Evolutionary conservation across 2,329 filamentous ascomycete species (phyloP), one percentile per base, ranked within the genome.

Genomic region (Lecanosticta acicola): DNA sequence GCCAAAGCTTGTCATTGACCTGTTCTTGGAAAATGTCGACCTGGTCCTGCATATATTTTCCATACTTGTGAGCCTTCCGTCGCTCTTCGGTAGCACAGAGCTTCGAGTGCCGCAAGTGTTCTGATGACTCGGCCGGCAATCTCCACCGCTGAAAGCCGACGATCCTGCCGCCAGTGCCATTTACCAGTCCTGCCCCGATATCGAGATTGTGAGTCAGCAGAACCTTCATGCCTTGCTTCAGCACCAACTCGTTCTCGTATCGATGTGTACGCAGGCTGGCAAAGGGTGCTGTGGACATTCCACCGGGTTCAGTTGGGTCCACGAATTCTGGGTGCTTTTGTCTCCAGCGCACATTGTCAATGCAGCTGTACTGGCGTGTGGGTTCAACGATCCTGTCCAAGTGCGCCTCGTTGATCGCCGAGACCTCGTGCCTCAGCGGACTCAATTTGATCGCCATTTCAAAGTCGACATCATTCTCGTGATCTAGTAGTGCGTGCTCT

Each of bases 141-240:
- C n/a, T 17, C 21, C 40, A 36, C 7, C 36, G 17, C 13, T 43
- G 26, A 26, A 49, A 76, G 1, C 68, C 70, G 42, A 66, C 62
- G 41, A 76, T 64, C 34, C 70, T 60, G 2, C 73, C 72, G 54
- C 71, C 71, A 48, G 66, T 71, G 20, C 73, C 73, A 51, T 76
- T 75, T 54, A 70, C 72, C 3, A 76, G 65, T 1, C 68, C 68
- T 1, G 34, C 32, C 0, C 44, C 19, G 3, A 72, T 53, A 47
- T 70, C 68, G 4, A 79, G 58, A 45, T 80, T 80, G n/a, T 66
- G 63, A 2, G 76, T 69, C 3, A 80, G 66, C 5, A 79, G 68
- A 3, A 80, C 75, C 1, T 70, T 67, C 49, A 52, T 52, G 18
- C 46, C 46, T 16, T 41, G 34, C 26, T 49, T 49, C 21, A 52